Conservation (phyloP, 2,329 filamentous ascomycete genomes). For the Aureobasidium sp. region DNA sequence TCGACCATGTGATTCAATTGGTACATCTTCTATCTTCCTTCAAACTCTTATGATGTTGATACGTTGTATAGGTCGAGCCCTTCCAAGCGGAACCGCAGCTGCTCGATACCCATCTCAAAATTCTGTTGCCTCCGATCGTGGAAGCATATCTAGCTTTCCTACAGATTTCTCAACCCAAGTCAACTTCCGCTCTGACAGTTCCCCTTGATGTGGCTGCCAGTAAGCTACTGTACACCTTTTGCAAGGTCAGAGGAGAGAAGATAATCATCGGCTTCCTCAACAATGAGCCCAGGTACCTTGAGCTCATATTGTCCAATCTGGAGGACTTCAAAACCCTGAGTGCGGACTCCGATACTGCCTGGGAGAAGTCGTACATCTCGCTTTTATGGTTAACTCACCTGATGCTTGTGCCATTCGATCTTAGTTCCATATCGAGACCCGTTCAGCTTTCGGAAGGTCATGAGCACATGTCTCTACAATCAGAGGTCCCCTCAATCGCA, state of each 20-base stretch:
- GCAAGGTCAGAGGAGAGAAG: constrained; percentile 90
- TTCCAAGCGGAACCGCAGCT: constrained; percentile 98
- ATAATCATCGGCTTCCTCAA: constrained; percentile 84
- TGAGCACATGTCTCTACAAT: constrained; percentile 47
- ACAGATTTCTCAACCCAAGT: constrained; percentile 22
- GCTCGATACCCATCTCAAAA: constrained; percentile 72
- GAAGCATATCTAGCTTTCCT: constrained; percentile 66
- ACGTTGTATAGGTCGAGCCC: constrained; percentile 53
- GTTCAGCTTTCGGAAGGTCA: constrained; percentile 39
- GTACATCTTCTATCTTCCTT: constrained; percentile 16
- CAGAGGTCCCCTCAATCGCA: constrained; percentile 59
- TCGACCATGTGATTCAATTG: constrained; percentile 30
- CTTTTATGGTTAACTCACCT: constrained; percentile 64
- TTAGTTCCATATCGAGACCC: constrained; percentile 66
- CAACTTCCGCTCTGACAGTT: constrained; percentile 7
- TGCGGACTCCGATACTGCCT: constrained; percentile 30
- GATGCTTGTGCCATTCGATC: constrained; percentile 70
- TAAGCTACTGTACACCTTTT: constrained; percentile 76
- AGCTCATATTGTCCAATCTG: constrained; percentile 68
- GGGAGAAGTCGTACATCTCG: constrained; percentile 84
- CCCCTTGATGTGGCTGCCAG: constrained; percentile 61
- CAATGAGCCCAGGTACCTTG: constrained; percentile 79
- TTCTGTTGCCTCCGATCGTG: constrained; percentile 64
- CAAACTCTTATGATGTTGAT: neutral
- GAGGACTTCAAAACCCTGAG: constrained; percentile 45